These are phyloP conservation scores for Ophiobolus disseminans DNA, from an alignment of 2,329 filamentous ascomycete genomes.

Conservation along the genomic window DNA sequence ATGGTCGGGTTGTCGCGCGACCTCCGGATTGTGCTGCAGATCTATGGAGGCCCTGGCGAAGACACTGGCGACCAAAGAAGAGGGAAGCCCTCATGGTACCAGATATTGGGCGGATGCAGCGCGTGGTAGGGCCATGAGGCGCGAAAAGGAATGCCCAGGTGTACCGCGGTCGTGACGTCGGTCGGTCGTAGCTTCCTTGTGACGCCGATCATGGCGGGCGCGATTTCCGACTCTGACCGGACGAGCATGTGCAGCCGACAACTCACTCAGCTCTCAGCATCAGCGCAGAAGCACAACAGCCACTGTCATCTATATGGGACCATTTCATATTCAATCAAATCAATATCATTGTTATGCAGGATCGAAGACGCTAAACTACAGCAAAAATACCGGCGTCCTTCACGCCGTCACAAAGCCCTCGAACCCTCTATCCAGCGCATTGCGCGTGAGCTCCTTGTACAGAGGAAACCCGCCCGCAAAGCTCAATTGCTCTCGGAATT, in stretches of 20 bases:
- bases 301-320: not conserved
- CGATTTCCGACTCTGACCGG: constrained; percentile 5
- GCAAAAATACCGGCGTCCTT: not conserved
- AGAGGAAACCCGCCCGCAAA: constrained; percentile 52
- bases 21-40: constrained; percentile 22
- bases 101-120: constrained; percentile 24
- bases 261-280: not conserved
- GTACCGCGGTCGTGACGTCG: constrained; percentile 31
- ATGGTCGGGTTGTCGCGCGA: constrained; percentile 32
- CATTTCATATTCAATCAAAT: not conserved
- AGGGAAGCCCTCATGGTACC: constrained; percentile 59
- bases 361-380: constrained; percentile 1
- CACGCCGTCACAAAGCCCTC: constrained; percentile 44
- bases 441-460: constrained; percentile 51
- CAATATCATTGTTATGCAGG: not conserved
- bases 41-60: constrained; percentile 49
- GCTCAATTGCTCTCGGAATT: constrained; percentile 54
- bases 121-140: constrained; percentile 36
- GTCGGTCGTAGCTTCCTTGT: constrained; percentile 24
- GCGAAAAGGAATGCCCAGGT: constrained; percentile 3
- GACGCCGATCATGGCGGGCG: constrained; percentile 15
- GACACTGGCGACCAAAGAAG: constrained; percentile 58
- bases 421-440: constrained; percentile 47
- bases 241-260: constrained; percentile 1
- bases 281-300: too few species aligned